These are phyloP conservation scores for Penium margaritaceum DNA, from an alignment of 139 green algal species.

Conservation along the genomic window DNA sequence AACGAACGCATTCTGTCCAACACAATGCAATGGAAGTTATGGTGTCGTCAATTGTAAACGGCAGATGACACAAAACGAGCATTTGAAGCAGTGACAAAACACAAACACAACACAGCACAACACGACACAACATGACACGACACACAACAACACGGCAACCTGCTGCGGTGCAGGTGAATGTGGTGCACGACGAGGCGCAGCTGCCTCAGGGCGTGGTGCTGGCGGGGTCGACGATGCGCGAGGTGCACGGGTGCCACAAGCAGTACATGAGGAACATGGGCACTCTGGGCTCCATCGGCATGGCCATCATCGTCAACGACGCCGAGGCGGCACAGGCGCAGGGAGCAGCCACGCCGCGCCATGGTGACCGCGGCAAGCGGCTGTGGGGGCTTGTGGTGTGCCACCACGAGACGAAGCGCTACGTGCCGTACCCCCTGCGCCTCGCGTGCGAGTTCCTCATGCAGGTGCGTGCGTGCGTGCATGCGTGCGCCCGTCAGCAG, in stretches of 20 bases:
- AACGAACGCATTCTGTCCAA: too few species aligned
- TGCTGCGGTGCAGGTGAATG: slow-evolving; percentile 13
- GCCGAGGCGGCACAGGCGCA: slow-evolving; percentile 11
- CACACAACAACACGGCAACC: too few species aligned
- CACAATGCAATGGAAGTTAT: too few species aligned
- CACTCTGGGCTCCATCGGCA: slow-evolving; percentile 14
- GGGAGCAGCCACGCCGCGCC: too few species aligned
- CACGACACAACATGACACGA: too few species aligned
- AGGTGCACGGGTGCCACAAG: slow-evolving; percentile 25
- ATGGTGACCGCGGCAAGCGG: too few species aligned
- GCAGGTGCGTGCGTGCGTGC: slow-evolving; percentile 27
- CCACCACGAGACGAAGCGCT: slow-evolving; percentile 19
- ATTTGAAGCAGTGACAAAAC: too few species aligned
- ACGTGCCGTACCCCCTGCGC: slow-evolving; percentile 30
- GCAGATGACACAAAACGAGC: too few species aligned
- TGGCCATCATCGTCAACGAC: slow-evolving; percentile 34
- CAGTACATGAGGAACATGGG: slow-evolving; percentile 50
- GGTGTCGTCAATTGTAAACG: too few species aligned
- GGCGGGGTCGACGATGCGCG: slow-evolving; percentile 30
- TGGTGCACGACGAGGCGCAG: background rate
- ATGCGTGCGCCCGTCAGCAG: too few species aligned
- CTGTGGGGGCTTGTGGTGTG: slow-evolving; percentile 39
- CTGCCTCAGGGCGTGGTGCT: slow-evolving; percentile 23
- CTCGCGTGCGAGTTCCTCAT: slow-evolving; percentile 25
- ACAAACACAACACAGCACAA: too few species aligned